Evolutionary conservation across 2,329 filamentous ascomycete genomes (phyloP).

Genomic region (Fusarium sp.): DNA sequence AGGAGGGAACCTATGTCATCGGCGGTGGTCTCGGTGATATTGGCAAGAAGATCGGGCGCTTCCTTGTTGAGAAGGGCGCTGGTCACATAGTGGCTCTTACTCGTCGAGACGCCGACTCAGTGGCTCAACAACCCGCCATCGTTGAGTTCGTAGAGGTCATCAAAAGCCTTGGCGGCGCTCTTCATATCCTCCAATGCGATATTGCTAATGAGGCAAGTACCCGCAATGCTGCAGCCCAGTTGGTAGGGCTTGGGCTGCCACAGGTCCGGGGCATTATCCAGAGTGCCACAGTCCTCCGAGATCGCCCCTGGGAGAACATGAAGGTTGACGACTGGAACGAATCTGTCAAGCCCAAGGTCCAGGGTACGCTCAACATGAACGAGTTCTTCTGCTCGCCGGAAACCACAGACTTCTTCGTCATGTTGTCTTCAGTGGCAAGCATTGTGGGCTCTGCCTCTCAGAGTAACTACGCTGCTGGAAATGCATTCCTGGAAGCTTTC

Average conservation of each 20-base stretch:
- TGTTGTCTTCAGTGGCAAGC: conserved; percentile 9
- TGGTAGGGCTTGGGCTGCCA: conserved; percentile 2
- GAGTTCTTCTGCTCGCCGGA: not conserved
- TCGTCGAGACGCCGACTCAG: not conserved
- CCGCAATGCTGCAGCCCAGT: not conserved
- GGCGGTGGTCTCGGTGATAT: conserved; percentile 10
- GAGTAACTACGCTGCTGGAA: conserved; percentile 14
- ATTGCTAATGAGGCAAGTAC: not conserved
- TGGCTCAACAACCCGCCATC: not conserved
- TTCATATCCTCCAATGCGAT: conserved; percentile 11
- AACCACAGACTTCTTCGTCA: conserved; percentile 8
- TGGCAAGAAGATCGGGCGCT: conserved; percentile 1
- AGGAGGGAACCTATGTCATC: conserved; percentile 5
- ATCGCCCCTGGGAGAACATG: conserved; percentile 13
- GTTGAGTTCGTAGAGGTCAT: not conserved
- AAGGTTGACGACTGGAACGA: conserved; percentile 12
- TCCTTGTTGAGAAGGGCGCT: conserved; percentile 6
- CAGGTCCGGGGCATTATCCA: conserved; percentile 5
- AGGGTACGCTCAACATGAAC: conserved; percentile 13
- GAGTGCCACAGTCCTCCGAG: conserved; percentile 11
- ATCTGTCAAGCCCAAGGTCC: conserved; percentile 9
- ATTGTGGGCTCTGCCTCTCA: conserved; percentile 11
- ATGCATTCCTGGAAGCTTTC: conserved; percentile 11
- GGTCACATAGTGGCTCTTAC: conserved; percentile 8
- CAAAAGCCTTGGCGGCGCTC: not conserved